Evolutionary conservation across 1,139 yeast genomes (phyloP), one percentile per base, ranked within the genome.

Genomic region (Debaryomyces coudertii): DNA sequence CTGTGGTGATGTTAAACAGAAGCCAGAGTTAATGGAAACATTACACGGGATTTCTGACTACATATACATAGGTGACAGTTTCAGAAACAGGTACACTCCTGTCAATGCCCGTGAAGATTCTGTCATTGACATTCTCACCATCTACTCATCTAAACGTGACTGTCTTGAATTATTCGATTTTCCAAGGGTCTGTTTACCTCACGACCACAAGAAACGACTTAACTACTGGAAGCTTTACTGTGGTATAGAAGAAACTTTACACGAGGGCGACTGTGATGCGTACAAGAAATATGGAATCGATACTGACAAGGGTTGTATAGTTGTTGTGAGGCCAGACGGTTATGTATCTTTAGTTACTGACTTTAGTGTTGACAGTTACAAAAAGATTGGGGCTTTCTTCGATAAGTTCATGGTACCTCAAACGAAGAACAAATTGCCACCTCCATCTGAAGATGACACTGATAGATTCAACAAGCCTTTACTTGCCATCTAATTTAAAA

Each of bases 261-360:
- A 61, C 44, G 49, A 53, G 16, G 63, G 65, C 7, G 48, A 47
- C 18, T 54, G 56, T 27, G 55, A 60, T 44, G 57, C 59, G 7
- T 65, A 65, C 47, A 52, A 50, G 16, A 50, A 54, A 46, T 65
- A 55, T 42, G 71, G 68, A 4, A 56, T 65, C 35, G 60, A 61
- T 41, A 54, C 57, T 12, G 43, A 54, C 20, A 49, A 47, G 7
- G 68, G 71, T 16, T 61, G 62, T 9, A 45, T 68, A 25, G 42
- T 65, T 20, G 62, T 68, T 24, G 49, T 64, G 14, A 53, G 73
- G 36, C 73, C 73, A n/a, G 73, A 68, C 53, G 69, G 70, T 2
- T 65, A 68, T 43, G 64, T 66, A 24, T 58, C 69, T 15, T 38
- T 51, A 24, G 65, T 64, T 15, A 50, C 59, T 14, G 57, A 54